These are phyloP conservation scores for Jamesozyma spencerorum DNA, from an alignment of 805 yeast genomes.

Conservation along the genomic window DNA sequence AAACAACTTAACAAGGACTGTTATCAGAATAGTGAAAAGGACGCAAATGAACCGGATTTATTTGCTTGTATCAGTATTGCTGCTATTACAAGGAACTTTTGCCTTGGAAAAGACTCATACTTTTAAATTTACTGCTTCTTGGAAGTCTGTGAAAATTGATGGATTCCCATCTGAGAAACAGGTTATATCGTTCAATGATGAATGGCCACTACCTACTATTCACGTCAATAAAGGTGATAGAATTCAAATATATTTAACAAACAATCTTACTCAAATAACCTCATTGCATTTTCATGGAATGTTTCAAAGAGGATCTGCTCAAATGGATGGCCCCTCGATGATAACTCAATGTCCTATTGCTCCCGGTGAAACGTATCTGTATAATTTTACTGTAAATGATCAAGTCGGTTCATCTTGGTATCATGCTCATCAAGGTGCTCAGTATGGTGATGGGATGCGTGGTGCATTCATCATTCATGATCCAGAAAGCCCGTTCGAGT, in stretches of 20 bases:
- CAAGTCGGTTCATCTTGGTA: slow-evolving; percentile 81
- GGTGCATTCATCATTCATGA: slow-evolving; percentile 62
- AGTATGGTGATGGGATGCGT: slow-evolving; percentile 70
- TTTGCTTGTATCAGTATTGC: neutral
- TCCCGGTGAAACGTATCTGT: slow-evolving; percentile 55
- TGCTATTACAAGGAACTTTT: neutral
- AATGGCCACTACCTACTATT: slow-evolving; percentile 68
- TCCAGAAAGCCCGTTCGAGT: slow-evolving; percentile 42
- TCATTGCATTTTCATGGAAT: slow-evolving; percentile 75
- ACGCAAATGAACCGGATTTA: no score
- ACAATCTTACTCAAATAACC: slow-evolving; percentile 47
- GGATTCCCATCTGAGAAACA: slow-evolving; percentile 50
- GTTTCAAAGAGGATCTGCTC: slow-evolving; percentile 49
- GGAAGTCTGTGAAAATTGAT: slow-evolving; percentile 51
- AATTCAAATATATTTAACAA: slow-evolving; percentile 48
- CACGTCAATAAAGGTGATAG: slow-evolving; percentile 58
- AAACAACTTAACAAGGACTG: no score
- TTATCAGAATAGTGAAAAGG: no score
- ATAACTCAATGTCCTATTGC: slow-evolving; percentile 75
- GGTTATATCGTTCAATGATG: slow-evolving; percentile 57
- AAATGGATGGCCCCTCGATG: slow-evolving; percentile 75
- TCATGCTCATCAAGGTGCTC: slow-evolving; percentile 70
- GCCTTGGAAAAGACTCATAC: slow-evolving; percentile 37
- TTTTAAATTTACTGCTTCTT: slow-evolving; percentile 47
- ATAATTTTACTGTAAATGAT: slow-evolving; percentile 58